Percentiles rank a stretch among this genome's conserved stretches.
These are phyloP conservation scores for Anethum foeniculum DNA, from an alignment of 140 eudicot genomes.

Conservation along the genomic window DNA sequence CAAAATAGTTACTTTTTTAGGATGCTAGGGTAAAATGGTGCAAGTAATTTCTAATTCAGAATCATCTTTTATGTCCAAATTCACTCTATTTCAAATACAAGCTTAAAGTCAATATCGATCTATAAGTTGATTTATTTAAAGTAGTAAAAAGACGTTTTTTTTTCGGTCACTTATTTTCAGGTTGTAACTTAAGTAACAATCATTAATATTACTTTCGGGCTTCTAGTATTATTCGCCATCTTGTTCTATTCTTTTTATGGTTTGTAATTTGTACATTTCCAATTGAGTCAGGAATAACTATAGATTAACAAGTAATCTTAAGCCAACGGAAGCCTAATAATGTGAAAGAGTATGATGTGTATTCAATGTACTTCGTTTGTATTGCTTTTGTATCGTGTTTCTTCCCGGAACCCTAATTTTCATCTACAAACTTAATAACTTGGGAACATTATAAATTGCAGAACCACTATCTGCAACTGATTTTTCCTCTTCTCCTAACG, in stretches of 20 bases:
- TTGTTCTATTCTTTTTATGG: not conserved
- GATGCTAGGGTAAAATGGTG: not conserved
- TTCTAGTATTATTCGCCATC: not conserved
- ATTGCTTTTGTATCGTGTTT: not conserved
- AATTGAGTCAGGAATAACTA: not conserved
- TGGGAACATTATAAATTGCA: slow-evolving; percentile 27
- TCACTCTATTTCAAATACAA: not conserved
- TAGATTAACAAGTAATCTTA: not conserved
- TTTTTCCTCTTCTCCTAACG: slow-evolving; percentile 35
- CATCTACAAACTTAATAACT: not conserved
- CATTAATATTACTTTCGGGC: not conserved
- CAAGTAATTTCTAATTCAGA: not conserved
- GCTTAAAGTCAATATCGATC: not conserved
- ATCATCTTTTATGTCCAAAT: not conserved
- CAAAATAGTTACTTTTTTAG: not conserved
- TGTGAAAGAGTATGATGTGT: not conserved
- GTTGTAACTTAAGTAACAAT: not conserved
- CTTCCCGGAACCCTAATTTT: not conserved
- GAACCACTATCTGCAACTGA: slow-evolving; percentile 73
- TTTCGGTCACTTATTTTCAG: not conserved
- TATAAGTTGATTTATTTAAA: not conserved
- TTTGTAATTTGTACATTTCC: not conserved
- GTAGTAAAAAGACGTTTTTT: not conserved
- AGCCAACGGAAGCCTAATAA: not conserved
- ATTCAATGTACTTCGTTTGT: not conserved